Evolutionary conservation across 2,329 filamentous ascomycete genomes (phyloP).

Genomic region (Fusarium napiforme): DNA sequence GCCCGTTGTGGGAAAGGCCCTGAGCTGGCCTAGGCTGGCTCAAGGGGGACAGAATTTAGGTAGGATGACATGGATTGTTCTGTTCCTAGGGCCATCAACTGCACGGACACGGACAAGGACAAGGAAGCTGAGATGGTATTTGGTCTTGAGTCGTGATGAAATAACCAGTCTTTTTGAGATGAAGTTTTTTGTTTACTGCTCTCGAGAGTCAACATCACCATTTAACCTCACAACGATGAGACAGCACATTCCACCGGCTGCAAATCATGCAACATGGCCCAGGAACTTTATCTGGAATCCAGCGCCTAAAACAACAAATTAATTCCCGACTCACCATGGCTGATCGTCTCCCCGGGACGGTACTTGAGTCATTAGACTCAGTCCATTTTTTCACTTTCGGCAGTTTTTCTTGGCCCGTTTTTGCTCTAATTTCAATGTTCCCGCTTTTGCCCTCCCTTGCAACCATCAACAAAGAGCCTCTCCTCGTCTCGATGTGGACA

Average conservation of each 20-base stretch:
- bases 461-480: slow-evolving; percentile 23
- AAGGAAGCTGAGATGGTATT: slow-evolving; percentile 21
- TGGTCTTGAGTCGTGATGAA: slow-evolving; percentile 26
- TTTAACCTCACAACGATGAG: background rate
- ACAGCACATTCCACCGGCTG: background rate
- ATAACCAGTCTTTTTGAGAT: background rate
- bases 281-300: slow-evolving; percentile 6
- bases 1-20: slow-evolving; percentile 38
- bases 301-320: slow-evolving; percentile 6
- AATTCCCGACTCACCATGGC: slow-evolving; percentile 5
- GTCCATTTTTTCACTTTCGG: slow-evolving; percentile 27
- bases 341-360: slow-evolving; percentile 24
- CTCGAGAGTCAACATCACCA: background rate
- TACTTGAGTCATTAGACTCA: slow-evolving; percentile 36
- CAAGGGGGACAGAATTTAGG: slow-evolving; percentile 38
- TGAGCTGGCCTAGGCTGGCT: slow-evolving; percentile 37
- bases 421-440: slow-evolving; percentile 36
- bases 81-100: slow-evolving; percentile 27
- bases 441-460: slow-evolving; percentile 28
- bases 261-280: slow-evolving; percentile 11
- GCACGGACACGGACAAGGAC: slow-evolving; percentile 30
- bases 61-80: slow-evolving; percentile 27
- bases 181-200: background rate
- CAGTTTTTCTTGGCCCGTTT: slow-evolving; percentile 33
- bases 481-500: slow-evolving; percentile 16